Conservation (phyloP, 2,329 filamentous ascomycete species). For the Macrophomina tecta region DNA sequence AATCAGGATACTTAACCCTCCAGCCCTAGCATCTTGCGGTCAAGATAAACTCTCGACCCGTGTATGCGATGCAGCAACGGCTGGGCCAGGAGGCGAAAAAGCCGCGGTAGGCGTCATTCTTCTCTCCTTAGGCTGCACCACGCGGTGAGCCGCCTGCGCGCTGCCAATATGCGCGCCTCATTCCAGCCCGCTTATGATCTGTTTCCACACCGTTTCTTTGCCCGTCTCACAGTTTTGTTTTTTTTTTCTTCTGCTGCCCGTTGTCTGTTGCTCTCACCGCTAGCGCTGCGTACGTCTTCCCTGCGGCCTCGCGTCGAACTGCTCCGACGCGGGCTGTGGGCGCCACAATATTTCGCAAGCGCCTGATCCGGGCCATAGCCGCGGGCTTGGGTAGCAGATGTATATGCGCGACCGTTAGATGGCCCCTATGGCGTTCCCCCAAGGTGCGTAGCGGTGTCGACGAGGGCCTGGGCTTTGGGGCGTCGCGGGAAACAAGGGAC, state of each 20-base stretch:
- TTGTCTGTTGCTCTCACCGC: background rate
- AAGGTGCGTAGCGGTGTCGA: background rate
- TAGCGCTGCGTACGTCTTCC: background rate
- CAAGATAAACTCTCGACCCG: conserved; percentile 10
- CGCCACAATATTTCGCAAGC: background rate
- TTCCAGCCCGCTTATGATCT: background rate
- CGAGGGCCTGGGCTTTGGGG: background rate
- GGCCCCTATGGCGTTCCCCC: no score
- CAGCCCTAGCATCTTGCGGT: conserved; percentile 14
- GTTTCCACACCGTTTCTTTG: background rate
- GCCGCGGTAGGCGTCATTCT: background rate
- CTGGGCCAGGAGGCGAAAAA: background rate
- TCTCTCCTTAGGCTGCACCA: no score
- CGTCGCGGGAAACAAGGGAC: background rate
- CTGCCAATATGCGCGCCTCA: background rate
- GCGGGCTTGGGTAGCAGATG: background rate
- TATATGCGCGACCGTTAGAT: conserved; percentile 18
- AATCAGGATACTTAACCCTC: background rate
- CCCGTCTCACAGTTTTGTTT: background rate
- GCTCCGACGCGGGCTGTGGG: background rate
- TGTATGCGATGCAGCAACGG: background rate
- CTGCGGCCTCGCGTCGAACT: background rate
- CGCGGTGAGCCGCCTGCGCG: no score
- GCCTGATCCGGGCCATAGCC: background rate
- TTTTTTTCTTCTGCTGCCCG: background rate